phyloP scores from a whole-genome alignment of 2,329 filamentous ascomycete genomes.

The Aspergillus novoparasiticus region DNA sequence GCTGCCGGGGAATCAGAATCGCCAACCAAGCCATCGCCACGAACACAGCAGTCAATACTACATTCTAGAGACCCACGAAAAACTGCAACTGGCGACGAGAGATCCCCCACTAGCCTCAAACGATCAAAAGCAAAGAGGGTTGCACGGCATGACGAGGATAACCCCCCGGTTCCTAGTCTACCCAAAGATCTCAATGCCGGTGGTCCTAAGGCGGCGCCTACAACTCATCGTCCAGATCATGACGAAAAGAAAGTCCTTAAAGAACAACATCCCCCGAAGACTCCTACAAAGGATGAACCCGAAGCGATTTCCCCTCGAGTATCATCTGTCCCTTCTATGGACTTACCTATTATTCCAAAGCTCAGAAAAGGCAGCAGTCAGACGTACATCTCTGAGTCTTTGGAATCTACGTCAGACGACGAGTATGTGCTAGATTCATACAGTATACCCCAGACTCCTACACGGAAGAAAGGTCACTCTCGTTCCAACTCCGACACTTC shows the following conservation, averaged over 20 bases:
- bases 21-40: constrained; percentile 24
- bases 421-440: constrained; percentile 27
- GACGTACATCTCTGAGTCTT: constrained; percentile 31
- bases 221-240: constrained; percentile 13
- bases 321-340: constrained; percentile 51
- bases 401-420: constrained; percentile 26
- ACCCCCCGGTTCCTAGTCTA: constrained; percentile 29
- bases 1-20: constrained; percentile 27
- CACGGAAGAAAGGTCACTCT: constrained; percentile 29
- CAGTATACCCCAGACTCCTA: constrained; percentile 27
- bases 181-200: constrained; percentile 28
- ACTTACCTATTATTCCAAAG: constrained; percentile 49
- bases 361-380: constrained; percentile 42
- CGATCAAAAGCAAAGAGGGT: constrained; percentile 44
- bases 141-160: constrained; percentile 40
- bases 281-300: constrained; percentile 27
- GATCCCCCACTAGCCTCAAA: constrained; percentile 38
- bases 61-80: constrained; percentile 34
- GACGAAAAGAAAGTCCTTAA: constrained; percentile 20
- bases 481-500: constrained; percentile 28
- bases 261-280: constrained; percentile 26
- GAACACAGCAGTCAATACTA: constrained; percentile 32
- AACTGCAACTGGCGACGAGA: constrained; percentile 29
- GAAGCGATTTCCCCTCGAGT: constrained; percentile 40
- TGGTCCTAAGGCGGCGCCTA: constrained; percentile 15